Evolutionary conservation across 257 asterid species (phyloP), one percentile per base, ranked within the genome.

Genomic region (Nicotiana paniculata): DNA sequence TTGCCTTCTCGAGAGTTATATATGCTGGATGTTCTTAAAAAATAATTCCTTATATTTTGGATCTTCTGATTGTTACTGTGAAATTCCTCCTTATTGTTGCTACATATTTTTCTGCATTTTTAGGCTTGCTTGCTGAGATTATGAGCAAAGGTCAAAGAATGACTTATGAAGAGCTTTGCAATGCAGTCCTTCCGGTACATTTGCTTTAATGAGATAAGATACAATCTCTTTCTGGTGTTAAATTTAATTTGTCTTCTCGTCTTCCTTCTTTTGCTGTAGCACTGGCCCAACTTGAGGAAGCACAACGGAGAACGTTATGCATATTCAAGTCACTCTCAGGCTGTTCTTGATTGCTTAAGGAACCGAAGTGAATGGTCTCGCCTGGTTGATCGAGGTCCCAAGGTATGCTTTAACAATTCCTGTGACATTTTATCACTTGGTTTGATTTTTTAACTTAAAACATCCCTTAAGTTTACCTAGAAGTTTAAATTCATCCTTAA

Each of bases 281-380:
- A 95, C 85, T 95, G 99, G 98, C 94, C 99, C 35, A 91, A 92
- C 89, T 85, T 93, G 86, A 91, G 99, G 91, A 95, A 95, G 89
- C 98, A 95, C 87, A 93, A 93, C 81, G 98, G 99, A 81, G 99
- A 95, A 86, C 94, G 97, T 57, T 95, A 95, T 82, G 98, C 99
- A 59, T 95, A 95, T 88, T 90, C 99, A 79, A 93, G 97, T 86
- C 99, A 93, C 89, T 90, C 95, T n/a, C 97, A 93, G 83, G 99
- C 99, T 80, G 99, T 95, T 43, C 97, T 95, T 82, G 99, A 95
- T 85, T 95, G 99, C 89, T 90, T 95, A 82, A 91, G 99, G 90
- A 95, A 95, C 84, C 93, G 98, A 87, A 93, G 91, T 84, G 99
- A 93, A 91, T 95, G 99, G 99, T 92, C 98, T 57, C 95, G 95